phyloP scores from a whole-genome alignment of 192 early-diverging fungal species.

The Entomortierella parvispora region DNA sequence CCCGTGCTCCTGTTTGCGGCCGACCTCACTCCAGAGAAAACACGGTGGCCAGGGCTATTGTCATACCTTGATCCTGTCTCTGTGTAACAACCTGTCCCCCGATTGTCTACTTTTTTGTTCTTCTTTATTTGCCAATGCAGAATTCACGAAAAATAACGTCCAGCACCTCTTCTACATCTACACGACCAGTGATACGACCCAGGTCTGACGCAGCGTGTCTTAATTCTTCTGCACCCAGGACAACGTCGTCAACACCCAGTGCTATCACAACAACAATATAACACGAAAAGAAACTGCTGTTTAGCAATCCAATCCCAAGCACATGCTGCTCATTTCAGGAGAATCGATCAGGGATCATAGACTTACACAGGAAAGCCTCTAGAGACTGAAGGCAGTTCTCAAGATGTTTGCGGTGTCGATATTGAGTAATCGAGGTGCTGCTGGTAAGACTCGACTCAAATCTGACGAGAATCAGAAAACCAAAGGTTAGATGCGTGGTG shows the following conservation, averaged over 20 bases:
- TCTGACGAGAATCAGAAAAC: constrained; percentile 6
- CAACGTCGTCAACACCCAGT: constrained; percentile 60
- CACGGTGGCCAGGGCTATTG: no score
- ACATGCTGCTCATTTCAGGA: neutral
- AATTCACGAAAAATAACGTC: constrained; percentile 80
- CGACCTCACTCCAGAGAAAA: neutral
- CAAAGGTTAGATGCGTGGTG: neutral
- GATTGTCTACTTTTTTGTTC: constrained; percentile 7
- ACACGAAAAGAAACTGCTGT: no score
- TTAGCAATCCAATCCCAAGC: no score
- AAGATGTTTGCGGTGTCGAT: constrained; percentile 73
- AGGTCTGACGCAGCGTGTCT: constrained; percentile 68
- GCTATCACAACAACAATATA: no score
- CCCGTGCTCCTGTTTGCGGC: neutral
- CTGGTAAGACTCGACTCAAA: constrained; percentile 42
- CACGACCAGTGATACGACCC: constrained; percentile 77
- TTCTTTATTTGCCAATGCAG: constrained; percentile 79
- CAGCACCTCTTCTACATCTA: constrained; percentile 79
- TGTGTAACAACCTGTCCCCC: no score
- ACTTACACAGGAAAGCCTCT: constrained; percentile 57
- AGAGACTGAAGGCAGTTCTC: constrained; percentile 61
- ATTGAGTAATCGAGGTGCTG: constrained; percentile 71
- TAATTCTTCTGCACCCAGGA: constrained; percentile 80
- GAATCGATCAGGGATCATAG: neutral
- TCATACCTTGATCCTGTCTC: no score